Evolutionary conservation across 78 protist genomes (phyloP), one percentile per base, ranked within the genome.

Genomic region (Dictyostelium intermedium): DNA sequence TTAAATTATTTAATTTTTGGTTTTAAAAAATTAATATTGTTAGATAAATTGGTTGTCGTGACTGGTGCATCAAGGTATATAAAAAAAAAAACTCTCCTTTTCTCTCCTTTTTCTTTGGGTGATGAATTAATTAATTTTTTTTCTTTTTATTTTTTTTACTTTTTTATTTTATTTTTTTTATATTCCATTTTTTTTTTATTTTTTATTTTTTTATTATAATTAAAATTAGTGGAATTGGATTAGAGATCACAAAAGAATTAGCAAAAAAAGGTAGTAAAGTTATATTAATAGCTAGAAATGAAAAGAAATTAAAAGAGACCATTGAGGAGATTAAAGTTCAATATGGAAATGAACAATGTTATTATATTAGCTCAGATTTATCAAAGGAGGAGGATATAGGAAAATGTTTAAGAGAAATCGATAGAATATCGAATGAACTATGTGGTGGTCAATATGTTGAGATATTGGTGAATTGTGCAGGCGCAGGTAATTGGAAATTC

Each of bases 401-500:
- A 4, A 14, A 63, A n/a, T 56, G 74, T 37, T n/a, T 37, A 23
- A 37, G 63, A n/a, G 32, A 23, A n/a, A 45, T 87, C 20, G 32
- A 45, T 27, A 30, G 25, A 77, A 43, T 32, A 13, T 16, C 23
- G 34, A 41, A 18, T 41, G 45, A 23, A 1, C 8, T 16, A 2
- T n/a, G n/a, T n/a, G n/a, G n/a, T n/a, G n/a, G 18, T 3, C 63
- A 56, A 34, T 39, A 45, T 10, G 80, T 87, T 0, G 93, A 87
- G 5, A 63, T 87, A n/a, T 43, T 87, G 6, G 80, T 87, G 1
- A 87, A 87, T 66, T 34, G 50, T 78, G 93, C 85, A 1, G 93
- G 93, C 45, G 37, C 82, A 10, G 93, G 93, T 39, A 13, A 76
- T 10, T 87, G 93, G 93, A 87, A 87, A 79, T 87, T 87, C 47